Percentiles rank a stretch among this genome's conserved stretches.
phyloP scores from a whole-genome alignment of 768 basidiomycete species.

The Kwoniella mangroviensis region DNA sequence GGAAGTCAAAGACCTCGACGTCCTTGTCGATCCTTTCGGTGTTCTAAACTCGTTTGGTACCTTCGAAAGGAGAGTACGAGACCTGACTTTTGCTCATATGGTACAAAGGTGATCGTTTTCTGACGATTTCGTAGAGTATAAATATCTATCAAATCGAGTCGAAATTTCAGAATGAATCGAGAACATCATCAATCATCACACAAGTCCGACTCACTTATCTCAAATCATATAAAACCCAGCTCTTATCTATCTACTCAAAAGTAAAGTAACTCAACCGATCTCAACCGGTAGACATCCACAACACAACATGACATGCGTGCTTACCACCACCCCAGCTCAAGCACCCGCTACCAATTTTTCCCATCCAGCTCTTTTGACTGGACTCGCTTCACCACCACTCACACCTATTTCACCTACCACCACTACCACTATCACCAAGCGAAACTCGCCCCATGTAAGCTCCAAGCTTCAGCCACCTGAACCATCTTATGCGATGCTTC shows the following conservation, averaged over 20 bases:
- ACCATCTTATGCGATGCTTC: constrained; percentile 39
- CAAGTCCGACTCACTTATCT: not conserved
- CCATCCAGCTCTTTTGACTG: constrained; percentile 40
- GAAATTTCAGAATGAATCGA: not conserved
- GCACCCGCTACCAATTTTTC: constrained; percentile 20
- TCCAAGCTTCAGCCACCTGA: constrained; percentile 10
- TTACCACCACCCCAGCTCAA: not conserved
- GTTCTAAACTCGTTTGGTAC: constrained; percentile 1
- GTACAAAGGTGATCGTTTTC: not conserved
- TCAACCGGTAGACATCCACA: not conserved
- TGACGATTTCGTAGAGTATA: not conserved
- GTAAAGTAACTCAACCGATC: not conserved
- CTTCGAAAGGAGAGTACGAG: not conserved
- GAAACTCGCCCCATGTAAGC: constrained; percentile 2
- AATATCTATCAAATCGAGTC: not conserved
- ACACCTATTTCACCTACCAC: constrained; percentile 23
- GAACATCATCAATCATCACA: not conserved
- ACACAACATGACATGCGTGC: constrained; percentile 17
- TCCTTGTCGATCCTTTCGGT: not conserved
- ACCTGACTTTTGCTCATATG: constrained; percentile 8
- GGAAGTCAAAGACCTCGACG: not conserved
- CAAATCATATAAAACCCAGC: not conserved
- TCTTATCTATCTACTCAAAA: not conserved
- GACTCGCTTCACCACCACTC: constrained; percentile 37
- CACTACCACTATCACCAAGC: not conserved